phyloP scores from a whole-genome alignment of 164 flowering plant genomes.

The Annona squamosa region DNA sequence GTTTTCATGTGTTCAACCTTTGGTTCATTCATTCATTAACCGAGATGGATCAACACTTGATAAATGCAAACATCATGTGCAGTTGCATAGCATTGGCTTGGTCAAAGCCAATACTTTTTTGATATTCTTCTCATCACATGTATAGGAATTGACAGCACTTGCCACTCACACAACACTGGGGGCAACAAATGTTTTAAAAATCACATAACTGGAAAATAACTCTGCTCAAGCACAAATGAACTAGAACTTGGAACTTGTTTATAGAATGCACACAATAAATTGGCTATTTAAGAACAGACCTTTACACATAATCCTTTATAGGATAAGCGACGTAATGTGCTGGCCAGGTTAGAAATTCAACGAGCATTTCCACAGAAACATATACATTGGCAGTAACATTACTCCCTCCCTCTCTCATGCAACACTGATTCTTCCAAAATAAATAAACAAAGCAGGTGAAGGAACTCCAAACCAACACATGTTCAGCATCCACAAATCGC shows the following conservation, averaged over 20 bases:
- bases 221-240: neutral
- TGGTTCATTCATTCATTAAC: neutral
- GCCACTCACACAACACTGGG: neutral
- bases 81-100: neutral
- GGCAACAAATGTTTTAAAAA: neutral
- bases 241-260: neutral
- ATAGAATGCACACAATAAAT: neutral
- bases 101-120: neutral
- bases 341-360: too few species aligned
- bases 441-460: too few species aligned
- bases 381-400: too few species aligned
- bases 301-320: neutral
- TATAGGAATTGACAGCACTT: neutral
- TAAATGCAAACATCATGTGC: neutral
- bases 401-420: too few species aligned
- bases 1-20: neutral
- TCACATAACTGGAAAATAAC: too few species aligned
- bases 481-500: too few species aligned
- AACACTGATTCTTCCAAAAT: too few species aligned
- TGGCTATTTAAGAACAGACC: neutral
- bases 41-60: neutral
- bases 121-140: neutral
- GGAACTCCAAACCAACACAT: too few species aligned
- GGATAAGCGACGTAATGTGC: neutral
- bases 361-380: too few species aligned